Base-by-base conservation (phyloP, 2,329 filamentous ascomycete genomes). In the Pseudogymnoascus sp. region DNA sequence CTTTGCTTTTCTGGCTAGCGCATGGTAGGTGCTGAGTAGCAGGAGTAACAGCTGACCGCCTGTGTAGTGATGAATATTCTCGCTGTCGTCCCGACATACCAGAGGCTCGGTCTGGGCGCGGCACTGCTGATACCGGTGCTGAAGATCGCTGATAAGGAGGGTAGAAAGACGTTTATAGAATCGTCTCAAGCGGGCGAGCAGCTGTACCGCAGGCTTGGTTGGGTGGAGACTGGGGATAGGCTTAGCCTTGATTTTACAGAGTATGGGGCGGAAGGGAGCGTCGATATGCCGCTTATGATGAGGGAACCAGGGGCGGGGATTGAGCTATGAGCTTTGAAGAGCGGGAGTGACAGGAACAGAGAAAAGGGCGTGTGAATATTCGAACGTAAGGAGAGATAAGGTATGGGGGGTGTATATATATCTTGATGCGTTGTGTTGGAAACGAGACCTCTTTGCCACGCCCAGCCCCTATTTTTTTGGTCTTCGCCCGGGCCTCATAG, bases 171-270 rank as follows among this genome's bases (percentile, higher is more conserved):
- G 1, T 75, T 73, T 60, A 67, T 76, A 23, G 74, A 76, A 64
- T 72, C 73, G 12, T 74, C 74, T 6, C 60, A 65, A 2, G 65
- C 63, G 0, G 74, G 73, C 2, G 67, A 67, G 57, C 68, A 68
- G 7, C 23, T 77, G 12, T 77, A 77, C 61, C 65, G 68, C 61
- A 72, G 71, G 61, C 58, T 73, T 5, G 74, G 74, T 7, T 76
- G 73, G 59, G 65, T 73, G 1, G 73, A 74, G 33, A 57, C 33
- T 37, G 30, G 30, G 9, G 55, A 57, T 35, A 37, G 18, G 9
- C 2, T 52, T 19, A 52, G 45, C 15, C 9, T 52, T 57, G 55
- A 57, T 57, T 57, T 57, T 23, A 37, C 55, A 3, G 18, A 57
- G 30, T 57, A 21, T 37, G 55, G 55, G 6, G 55, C 21, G 19